Percentiles rank a stretch among this genome's conserved stretches.
Evolutionary conservation across 306 rosid genomes (phyloP).

Genomic region (Prosopis cineraria): DNA sequence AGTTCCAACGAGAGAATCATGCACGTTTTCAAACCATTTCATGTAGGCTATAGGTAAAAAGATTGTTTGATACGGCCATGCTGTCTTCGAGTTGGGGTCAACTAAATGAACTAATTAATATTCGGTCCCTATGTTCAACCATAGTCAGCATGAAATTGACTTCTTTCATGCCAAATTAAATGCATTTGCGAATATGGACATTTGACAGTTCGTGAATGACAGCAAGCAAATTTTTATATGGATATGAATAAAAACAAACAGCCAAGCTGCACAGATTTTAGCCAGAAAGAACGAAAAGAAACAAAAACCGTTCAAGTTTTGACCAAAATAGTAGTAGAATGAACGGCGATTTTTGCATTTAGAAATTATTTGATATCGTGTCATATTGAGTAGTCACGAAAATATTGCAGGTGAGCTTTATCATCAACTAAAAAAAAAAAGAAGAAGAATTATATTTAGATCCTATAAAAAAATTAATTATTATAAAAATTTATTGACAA

Average conservation of each 20-base stretch:
- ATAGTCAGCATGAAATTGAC: constrained; percentile 28
- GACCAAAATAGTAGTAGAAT: background rate
- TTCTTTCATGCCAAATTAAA: constrained; percentile 7
- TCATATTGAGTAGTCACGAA: background rate
- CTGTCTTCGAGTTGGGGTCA: constrained; percentile 23
- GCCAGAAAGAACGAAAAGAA: background rate
- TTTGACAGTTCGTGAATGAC: constrained; percentile 4
- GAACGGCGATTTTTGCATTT: background rate
- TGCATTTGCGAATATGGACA: constrained; percentile 13
- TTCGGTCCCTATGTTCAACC: background rate
- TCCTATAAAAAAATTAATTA: no score
- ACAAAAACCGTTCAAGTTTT: background rate
- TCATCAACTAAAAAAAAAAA: no score
- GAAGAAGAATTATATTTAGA: no score
- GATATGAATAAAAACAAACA: background rate
- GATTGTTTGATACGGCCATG: background rate
- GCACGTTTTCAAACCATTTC: constrained; percentile 8
- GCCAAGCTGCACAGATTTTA: background rate
- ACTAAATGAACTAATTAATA: constrained; percentile 1
- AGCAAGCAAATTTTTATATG: background rate
- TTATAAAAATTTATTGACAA: no score
- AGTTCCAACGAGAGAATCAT: background rate
- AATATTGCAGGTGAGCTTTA: background rate
- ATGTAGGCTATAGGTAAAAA: background rate
- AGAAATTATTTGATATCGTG: background rate